A percentile compares a stretch with the other conserved stretches of the same genome.
Evolutionary conservation across 2,329 filamentous ascomycete genomes (phyloP).

Genomic region (Sphaerulina populicola): DNA sequence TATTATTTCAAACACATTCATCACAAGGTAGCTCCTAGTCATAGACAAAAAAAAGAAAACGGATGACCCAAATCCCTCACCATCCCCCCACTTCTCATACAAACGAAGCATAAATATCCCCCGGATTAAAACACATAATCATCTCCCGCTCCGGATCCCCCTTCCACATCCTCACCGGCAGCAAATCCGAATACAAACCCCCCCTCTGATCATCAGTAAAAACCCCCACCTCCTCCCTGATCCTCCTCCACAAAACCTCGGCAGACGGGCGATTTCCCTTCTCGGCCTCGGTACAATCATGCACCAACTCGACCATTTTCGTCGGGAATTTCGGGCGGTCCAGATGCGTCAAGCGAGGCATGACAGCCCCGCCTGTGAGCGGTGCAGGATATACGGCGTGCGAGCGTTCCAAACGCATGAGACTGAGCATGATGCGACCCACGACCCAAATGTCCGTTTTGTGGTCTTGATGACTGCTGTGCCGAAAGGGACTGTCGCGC

Average conservation of each 20-base stretch:
- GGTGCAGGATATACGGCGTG: background rate
- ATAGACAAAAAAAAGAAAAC: background rate
- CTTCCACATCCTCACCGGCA: background rate
- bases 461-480: background rate
- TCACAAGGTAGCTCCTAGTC: background rate
- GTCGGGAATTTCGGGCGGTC: background rate
- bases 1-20: too few relatives aligned
- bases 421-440: background rate
- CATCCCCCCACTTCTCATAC: background rate
- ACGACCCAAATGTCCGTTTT: background rate
- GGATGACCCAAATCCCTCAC: background rate
- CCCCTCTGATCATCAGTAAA: background rate
- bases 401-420: background rate
- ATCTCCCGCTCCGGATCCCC: background rate
- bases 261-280: background rate
- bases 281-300: background rate
- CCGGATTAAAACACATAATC: slow-evolving; percentile 1
- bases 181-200: background rate
- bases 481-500: background rate
- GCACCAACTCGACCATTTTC: background rate
- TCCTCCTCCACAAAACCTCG: background rate
- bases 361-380: background rate
- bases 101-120: background rate
- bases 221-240: background rate
- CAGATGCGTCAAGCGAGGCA: background rate